These are phyloP conservation scores for Auriscalpium orientale DNA, from an alignment of 768 basidiomycete species.

Conservation along the genomic window DNA sequence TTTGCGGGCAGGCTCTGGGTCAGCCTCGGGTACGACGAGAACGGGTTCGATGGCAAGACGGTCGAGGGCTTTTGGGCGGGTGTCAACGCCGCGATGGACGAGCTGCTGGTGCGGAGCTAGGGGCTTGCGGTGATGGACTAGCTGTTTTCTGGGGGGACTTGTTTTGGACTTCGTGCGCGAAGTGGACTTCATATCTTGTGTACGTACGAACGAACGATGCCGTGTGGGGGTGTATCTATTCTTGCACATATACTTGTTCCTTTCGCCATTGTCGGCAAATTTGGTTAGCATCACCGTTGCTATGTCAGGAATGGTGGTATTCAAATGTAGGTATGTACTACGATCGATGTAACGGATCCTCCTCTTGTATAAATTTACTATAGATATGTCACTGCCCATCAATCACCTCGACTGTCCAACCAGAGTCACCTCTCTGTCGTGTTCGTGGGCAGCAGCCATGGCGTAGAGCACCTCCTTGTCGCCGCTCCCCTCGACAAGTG, in stretches of 20 bases:
- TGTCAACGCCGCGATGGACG: slow-evolving; percentile 44
- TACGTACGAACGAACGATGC: not conserved
- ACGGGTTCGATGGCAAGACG: slow-evolving; percentile 57
- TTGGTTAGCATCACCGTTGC: too few relatives aligned
- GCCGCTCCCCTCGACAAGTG: slow-evolving; percentile 33
- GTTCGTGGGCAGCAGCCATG: slow-evolving; percentile 12
- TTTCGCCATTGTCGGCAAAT: not conserved
- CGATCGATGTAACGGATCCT: too few relatives aligned
- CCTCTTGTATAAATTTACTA: too few relatives aligned
- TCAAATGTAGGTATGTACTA: too few relatives aligned
- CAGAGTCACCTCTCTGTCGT: too few relatives aligned
- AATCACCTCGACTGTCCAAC: too few relatives aligned
- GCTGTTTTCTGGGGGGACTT: not conserved
- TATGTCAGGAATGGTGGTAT: too few relatives aligned
- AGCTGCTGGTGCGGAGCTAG: slow-evolving; percentile 38
- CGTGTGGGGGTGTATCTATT: not conserved
- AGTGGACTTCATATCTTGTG: not conserved
- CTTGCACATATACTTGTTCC: too few relatives aligned
- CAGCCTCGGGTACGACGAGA: slow-evolving; percentile 72
- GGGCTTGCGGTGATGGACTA: not conserved
- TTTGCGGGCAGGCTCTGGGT: slow-evolving; percentile 71
- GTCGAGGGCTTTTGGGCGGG: slow-evolving; percentile 65
- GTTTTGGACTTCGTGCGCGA: not conserved
- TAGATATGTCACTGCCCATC: too few relatives aligned
- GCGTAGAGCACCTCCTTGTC: slow-evolving; percentile 29